These are phyloP conservation scores for Suillus subluteus DNA, from an alignment of 768 basidiomycete species.

Conservation along the genomic window DNA sequence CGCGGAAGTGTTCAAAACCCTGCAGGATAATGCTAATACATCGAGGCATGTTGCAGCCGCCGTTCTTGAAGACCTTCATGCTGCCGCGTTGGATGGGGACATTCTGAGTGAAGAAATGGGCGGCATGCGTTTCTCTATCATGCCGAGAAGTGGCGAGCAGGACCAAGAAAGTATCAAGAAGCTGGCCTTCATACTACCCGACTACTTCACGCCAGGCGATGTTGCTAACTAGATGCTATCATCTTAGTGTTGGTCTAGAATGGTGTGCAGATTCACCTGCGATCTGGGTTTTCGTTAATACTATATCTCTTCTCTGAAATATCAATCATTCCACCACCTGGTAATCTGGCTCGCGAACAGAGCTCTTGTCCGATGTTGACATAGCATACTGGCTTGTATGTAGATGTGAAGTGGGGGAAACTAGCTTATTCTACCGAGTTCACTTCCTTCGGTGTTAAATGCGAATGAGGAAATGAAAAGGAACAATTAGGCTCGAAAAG, in stretches of 20 bases:
- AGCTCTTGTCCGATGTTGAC: neutral
- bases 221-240: slow-evolving; percentile 11
- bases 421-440: neutral
- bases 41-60: slow-evolving; percentile 75
- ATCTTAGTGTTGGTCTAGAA: neutral
- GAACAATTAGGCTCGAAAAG: neutral
- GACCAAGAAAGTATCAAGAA: slow-evolving; percentile 65
- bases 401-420: neutral
- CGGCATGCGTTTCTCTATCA: slow-evolving; percentile 84
- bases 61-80: slow-evolving; percentile 72
- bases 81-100: slow-evolving; percentile 53
- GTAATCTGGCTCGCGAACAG: neutral
- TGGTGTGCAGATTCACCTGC: neutral
- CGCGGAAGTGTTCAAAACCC: slow-evolving; percentile 88
- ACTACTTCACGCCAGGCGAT: slow-evolving; percentile 55
- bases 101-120: slow-evolving; percentile 74
- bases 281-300: neutral
- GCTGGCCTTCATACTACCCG: slow-evolving; percentile 76
- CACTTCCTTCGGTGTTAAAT: neutral
- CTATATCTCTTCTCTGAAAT: neutral
- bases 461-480: neutral
- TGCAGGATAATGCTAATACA: slow-evolving; percentile 84
- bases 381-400: neutral
- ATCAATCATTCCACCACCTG: neutral
- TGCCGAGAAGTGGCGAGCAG: slow-evolving; percentile 64